phyloP scores from a whole-genome alignment of 177 flowering plant genomes.

The Vitis hybrid region DNA sequence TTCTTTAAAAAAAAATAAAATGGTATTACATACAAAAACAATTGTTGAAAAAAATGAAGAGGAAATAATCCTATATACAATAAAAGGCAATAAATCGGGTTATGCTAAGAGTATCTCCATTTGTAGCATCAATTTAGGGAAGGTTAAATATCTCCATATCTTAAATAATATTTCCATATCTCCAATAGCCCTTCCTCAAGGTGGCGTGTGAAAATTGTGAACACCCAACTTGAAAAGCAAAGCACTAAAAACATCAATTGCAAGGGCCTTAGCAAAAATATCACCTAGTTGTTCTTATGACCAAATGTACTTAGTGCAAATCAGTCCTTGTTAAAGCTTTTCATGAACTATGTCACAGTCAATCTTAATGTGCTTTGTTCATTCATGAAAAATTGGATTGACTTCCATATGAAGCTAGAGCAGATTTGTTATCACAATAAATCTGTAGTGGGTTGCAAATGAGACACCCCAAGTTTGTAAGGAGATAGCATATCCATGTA shows the following conservation, averaged over 20 bases:
- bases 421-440: background rate
- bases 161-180: too few relatives aligned
- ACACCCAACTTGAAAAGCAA: background rate
- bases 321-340: too few relatives aligned
- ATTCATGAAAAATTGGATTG: background rate
- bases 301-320: background rate
- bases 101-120: too few relatives aligned
- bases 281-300: background rate
- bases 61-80: too few relatives aligned
- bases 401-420: background rate
- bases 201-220: background rate
- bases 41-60: too few relatives aligned
- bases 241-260: background rate
- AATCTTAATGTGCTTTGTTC: background rate
- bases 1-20: too few relatives aligned
- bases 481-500: background rate
- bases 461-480: background rate
- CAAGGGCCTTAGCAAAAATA: background rate
- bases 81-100: too few relatives aligned
- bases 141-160: too few relatives aligned
- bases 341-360: background rate
- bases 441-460: too few relatives aligned
- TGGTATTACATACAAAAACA: too few relatives aligned
- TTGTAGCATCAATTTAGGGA: too few relatives aligned
- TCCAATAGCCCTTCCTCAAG: too few relatives aligned